Percentiles rank a stretch among this genome's conserved stretches.
Evolutionary conservation across 352 stramenopile genomes (phyloP).

Genomic region (Phytophthora sp.): DNA sequence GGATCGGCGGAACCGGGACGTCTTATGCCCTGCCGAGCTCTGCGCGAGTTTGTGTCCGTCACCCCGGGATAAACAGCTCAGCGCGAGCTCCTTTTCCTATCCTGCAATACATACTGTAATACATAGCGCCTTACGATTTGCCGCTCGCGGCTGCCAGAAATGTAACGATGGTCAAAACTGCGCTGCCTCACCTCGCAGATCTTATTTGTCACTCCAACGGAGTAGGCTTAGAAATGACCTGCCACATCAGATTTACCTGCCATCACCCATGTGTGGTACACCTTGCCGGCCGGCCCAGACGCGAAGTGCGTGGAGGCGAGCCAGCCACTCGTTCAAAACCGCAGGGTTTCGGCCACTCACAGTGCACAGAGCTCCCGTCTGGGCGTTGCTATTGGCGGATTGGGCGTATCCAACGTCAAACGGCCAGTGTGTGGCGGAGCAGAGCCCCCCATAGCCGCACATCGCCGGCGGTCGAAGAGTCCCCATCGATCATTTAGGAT

Average conservation of each 20-base stretch:
- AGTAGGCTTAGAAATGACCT: not conserved
- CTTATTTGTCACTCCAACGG: not conserved
- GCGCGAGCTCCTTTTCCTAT: not conserved
- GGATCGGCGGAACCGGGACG: not conserved
- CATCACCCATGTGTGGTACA: not conserved
- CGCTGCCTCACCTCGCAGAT: not conserved
- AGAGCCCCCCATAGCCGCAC: conserved; percentile 28
- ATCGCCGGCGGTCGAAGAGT: not conserved
- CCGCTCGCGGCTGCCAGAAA: no score
- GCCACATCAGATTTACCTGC: conserved; percentile 1
- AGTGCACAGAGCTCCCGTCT: not conserved
- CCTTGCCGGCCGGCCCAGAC: not conserved
- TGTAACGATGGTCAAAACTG: conserved; percentile 3
- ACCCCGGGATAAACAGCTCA: not conserved
- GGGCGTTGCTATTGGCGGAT: conserved; percentile 1
- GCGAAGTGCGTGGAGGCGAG: conserved; percentile 16
- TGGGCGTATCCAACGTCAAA: conserved; percentile 42
- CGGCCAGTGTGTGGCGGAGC: conserved; percentile 68
- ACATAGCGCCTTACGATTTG: no score
- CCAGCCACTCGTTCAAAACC: conserved; percentile 72
- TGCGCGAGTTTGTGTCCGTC: conserved; percentile 4
- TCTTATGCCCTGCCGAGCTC: conserved; percentile 8
- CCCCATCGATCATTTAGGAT: conserved; percentile 77
- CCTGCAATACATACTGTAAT: conserved; percentile 6
- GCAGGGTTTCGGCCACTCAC: conserved; percentile 50